phyloP scores from a whole-genome alignment of 768 basidiomycete genomes.

The Kockovaella imperatae region DNA sequence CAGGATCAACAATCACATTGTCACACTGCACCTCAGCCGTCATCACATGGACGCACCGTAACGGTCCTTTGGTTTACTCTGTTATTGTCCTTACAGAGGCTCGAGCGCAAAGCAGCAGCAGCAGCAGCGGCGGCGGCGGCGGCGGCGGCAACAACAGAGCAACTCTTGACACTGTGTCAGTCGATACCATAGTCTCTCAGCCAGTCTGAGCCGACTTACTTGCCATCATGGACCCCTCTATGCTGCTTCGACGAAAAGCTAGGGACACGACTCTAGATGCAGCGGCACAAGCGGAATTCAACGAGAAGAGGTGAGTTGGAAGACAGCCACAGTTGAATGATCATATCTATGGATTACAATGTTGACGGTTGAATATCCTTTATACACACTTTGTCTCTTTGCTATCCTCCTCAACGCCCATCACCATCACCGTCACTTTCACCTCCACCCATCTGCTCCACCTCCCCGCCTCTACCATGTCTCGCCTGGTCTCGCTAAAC shows the following conservation, averaged over 20 bases:
- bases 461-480: neutral
- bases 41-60: too few relatives aligned
- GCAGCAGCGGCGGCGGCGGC: too few relatives aligned
- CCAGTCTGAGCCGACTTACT: too few relatives aligned
- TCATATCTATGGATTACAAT: neutral
- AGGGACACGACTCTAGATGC: constrained; percentile 70
- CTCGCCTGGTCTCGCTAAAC: neutral
- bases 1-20: too few relatives aligned
- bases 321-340: neutral
- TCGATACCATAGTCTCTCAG: too few relatives aligned
- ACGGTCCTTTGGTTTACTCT: too few relatives aligned
- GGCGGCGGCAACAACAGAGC: too few relatives aligned
- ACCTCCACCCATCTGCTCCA: neutral
- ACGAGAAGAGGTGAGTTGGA: constrained; percentile 70
- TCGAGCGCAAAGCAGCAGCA: too few relatives aligned
- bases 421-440: neutral
- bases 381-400: neutral
- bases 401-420: neutral
- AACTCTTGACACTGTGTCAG: too few relatives aligned
- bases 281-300: constrained; percentile 89
- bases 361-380: neutral
- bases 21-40: too few relatives aligned
- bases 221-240: constrained; percentile 38
- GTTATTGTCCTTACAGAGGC: too few relatives aligned
- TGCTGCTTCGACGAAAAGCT: constrained; percentile 20